Base-by-base conservation (phyloP, 306 rosid species). In the Prunus fruticosa region DNA sequence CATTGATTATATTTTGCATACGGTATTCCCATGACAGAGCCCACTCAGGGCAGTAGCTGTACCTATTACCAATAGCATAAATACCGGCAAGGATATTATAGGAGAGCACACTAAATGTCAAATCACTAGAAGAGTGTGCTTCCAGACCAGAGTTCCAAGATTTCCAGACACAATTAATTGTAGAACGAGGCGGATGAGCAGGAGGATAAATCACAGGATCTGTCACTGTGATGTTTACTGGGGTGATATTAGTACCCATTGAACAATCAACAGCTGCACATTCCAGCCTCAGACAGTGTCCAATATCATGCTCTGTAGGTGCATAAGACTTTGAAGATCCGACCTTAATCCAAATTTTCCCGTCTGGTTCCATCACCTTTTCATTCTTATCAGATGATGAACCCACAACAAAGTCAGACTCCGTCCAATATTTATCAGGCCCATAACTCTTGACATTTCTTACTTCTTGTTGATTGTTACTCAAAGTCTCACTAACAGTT, bases 21-120 rank as follows among this genome's bases (percentile, higher is more conserved):
- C 83, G 83, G 66, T 80, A 82, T 60, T 52, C 86, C 89, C 85
- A 82, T 23, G 14, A 34, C 57, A 57, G 80, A 60, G 86, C 82
- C 86, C 84, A 80, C 30, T 32, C 1, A 20, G 87, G 87, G 62
- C 84, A 82, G 81, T 60, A 18, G 14, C 13, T 0, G 5, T 51
- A 25, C 15, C 4, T 53, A 1, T 5, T 2, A 23, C 3, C 1
- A 3, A 2, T 3, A 43, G 67, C 53, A 18, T 62, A 66, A 11
- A 74, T 5, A 52, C 83, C 71, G 15, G 81, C 58, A 34, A 80
- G 74, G 32, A 86, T 30, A 51, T 82, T 86, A 66, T 86, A 80
- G 69, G 84, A 73, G 20, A 82, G 87, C 65, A 86, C 77, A 41
- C 74, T 82, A 57, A 86, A 80, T 2, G 47, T 19, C 16, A 73